Conservation (phyloP, 495 filamentous ascomycete genomes). For the Penicillium mononematosum region DNA sequence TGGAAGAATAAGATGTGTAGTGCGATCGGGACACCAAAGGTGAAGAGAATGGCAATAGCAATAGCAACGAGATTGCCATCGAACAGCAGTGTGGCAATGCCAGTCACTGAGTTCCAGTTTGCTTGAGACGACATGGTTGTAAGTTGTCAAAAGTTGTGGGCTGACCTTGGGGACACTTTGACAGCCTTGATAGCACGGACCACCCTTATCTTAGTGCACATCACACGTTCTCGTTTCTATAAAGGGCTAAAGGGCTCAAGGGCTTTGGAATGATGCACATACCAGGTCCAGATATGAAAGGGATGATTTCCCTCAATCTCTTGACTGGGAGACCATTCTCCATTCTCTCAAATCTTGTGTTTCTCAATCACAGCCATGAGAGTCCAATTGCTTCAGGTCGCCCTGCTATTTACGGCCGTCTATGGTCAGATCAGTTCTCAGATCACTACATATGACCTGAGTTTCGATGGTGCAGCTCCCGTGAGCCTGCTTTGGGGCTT, state of each 20-base stretch:
- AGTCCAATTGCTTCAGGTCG: conserved; percentile 36
- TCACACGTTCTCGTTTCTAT: neutral
- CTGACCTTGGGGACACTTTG: neutral
- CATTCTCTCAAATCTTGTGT: conserved; percentile 1
- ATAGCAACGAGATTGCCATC: conserved; percentile 52
- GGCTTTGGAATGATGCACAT: conserved; percentile 12
- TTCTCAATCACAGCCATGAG: conserved; percentile 32
- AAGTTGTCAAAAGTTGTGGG: neutral
- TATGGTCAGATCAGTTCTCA: conserved; percentile 49
- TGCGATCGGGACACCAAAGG: conserved; percentile 70
- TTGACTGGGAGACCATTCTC: neutral
- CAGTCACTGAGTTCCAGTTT: conserved; percentile 36
- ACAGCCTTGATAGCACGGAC: conserved; percentile 6
- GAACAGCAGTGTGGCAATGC: conserved; percentile 43
- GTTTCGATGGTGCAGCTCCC: conserved; percentile 46
- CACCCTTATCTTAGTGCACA: conserved; percentile 1
- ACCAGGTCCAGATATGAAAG: conserved; percentile 4
- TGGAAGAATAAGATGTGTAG: conserved; percentile 75
- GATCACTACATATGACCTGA: conserved; percentile 44
- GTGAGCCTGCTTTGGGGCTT: conserved; percentile 38
- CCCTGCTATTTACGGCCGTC: conserved; percentile 44
- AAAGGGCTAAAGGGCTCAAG: neutral
- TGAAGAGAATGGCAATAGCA: conserved; percentile 63
- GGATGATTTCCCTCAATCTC: neutral
- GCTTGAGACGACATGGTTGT: conserved; percentile 33